Evolutionary conservation across 352 stramenopile species (phyloP).

Genomic region (Pythium pyrilobum): DNA sequence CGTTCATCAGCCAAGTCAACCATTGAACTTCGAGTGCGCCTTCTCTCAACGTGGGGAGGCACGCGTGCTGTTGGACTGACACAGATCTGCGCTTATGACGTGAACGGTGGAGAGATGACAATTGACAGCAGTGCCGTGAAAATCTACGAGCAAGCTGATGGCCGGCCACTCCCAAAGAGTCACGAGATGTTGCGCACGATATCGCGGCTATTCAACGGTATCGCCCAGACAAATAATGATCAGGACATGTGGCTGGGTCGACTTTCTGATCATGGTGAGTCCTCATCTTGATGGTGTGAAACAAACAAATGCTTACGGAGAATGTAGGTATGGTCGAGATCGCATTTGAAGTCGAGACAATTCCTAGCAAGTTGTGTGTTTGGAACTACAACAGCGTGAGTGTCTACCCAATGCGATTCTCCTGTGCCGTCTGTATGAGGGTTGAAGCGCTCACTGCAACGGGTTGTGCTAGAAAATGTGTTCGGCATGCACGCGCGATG

Average conservation of each 20-base stretch:
- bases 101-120: slow-evolving; percentile 44
- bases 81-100: slow-evolving; percentile 64
- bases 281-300: neutral
- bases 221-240: slow-evolving; percentile 57
- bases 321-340: slow-evolving; percentile 45
- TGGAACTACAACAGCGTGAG: slow-evolving; percentile 83
- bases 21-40: slow-evolving; percentile 51
- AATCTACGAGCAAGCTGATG: slow-evolving; percentile 49
- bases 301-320: neutral
- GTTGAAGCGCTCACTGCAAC: too few relatives aligned
- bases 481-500: slow-evolving; percentile 48
- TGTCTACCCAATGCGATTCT: neutral
- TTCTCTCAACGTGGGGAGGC: slow-evolving; percentile 66
- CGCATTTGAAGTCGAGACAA: slow-evolving; percentile 32
- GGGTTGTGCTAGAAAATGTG: slow-evolving; percentile 34
- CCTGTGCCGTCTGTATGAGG: neutral
- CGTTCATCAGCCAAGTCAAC: neutral
- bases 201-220: slow-evolving; percentile 45
- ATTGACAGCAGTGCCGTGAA: slow-evolving; percentile 39
- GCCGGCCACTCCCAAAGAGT: slow-evolving; percentile 38
- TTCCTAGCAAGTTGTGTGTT: slow-evolving; percentile 61
- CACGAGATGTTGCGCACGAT: slow-evolving; percentile 70
- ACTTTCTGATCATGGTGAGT: slow-evolving; percentile 44
- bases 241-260: slow-evolving; percentile 75
- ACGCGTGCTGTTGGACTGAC: slow-evolving; percentile 56